These are phyloP conservation scores for Knufia fluminis DNA, from an alignment of 2,329 filamentous ascomycete species.

Conservation along the genomic window DNA sequence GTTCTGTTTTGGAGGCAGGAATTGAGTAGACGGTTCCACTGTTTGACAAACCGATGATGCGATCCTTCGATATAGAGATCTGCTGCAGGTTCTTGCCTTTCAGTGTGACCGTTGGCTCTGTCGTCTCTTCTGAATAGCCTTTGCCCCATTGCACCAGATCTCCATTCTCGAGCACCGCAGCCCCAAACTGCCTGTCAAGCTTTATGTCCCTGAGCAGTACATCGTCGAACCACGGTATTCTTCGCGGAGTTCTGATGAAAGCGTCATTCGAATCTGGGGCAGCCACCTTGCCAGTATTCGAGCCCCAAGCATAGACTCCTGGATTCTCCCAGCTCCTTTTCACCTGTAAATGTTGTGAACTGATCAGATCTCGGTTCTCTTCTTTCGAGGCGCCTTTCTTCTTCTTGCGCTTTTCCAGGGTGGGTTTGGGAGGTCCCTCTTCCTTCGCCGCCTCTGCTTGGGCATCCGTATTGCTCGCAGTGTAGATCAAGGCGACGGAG, in stretches of 20 bases:
- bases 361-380: conserved; percentile 65
- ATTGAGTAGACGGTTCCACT: conserved; percentile 76
- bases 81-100: conserved; percentile 71
- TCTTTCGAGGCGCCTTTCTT: conserved; percentile 50
- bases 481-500: conserved; percentile 32
- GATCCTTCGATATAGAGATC: conserved; percentile 68
- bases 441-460: conserved; percentile 41
- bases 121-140: conserved; percentile 58
- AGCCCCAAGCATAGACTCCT: conserved; percentile 89
- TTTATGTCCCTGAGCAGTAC: conserved; percentile 79
- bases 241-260: conserved; percentile 68
- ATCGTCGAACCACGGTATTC: conserved; percentile 74
- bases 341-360: conserved; percentile 79
- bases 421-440: conserved; percentile 42
- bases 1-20: conserved; percentile 65
- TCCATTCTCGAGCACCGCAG: conserved; percentile 76
- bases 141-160: conserved; percentile 88
- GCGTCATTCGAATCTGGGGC: conserved; percentile 71
- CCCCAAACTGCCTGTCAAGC: conserved; percentile 71
- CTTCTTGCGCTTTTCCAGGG: conserved; percentile 60
- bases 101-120: conserved; percentile 60
- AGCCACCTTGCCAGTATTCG: conserved; percentile 74
- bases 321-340: conserved; percentile 72
- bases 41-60: conserved; percentile 68
- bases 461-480: conserved; percentile 28